Conservation (phyloP, 129 eudicot genomes). For the Logfia minima region DNA sequence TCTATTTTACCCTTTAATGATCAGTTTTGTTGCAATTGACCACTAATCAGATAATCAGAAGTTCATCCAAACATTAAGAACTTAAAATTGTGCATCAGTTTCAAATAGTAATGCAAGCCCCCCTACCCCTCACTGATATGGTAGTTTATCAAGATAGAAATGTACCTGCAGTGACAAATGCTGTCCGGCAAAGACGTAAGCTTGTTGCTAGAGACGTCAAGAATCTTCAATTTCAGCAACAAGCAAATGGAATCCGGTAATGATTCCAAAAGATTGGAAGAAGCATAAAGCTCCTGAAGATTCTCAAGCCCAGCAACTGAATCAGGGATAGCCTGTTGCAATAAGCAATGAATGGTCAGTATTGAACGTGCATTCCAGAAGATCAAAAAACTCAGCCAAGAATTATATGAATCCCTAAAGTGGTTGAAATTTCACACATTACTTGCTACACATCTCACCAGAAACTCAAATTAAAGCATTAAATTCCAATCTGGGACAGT, state of each 20-base stretch:
- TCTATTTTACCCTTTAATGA: background rate
- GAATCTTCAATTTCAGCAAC: conserved; percentile 59
- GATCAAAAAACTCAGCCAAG: background rate
- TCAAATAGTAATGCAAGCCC: background rate
- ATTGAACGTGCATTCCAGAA: background rate
- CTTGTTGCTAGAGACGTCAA: conserved; percentile 89
- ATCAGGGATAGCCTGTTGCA: conserved; percentile 77
- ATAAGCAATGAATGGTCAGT: conserved; percentile 13
- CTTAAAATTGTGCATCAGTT: background rate
- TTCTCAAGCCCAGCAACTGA: conserved; percentile 89
- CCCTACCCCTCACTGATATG: conserved; percentile 5
- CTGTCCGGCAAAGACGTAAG: conserved; percentile 86
- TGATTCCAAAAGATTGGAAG: conserved; percentile 68
- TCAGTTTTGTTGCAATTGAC: background rate
- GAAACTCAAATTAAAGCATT: background rate
- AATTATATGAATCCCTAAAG: background rate
- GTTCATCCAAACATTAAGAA: background rate
- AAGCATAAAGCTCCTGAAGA: conserved; percentile 78
- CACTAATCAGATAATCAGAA: background rate
- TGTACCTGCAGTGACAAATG: conserved; percentile 92
- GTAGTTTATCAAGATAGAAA: background rate
- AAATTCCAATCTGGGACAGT: background rate
- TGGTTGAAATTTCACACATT: background rate
- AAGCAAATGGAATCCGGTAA: conserved; percentile 90
- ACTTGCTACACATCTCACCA: background rate